Base-by-base conservation (phyloP, 1,284 basidiomycete species). In the Irpex rosettiformis region DNA sequence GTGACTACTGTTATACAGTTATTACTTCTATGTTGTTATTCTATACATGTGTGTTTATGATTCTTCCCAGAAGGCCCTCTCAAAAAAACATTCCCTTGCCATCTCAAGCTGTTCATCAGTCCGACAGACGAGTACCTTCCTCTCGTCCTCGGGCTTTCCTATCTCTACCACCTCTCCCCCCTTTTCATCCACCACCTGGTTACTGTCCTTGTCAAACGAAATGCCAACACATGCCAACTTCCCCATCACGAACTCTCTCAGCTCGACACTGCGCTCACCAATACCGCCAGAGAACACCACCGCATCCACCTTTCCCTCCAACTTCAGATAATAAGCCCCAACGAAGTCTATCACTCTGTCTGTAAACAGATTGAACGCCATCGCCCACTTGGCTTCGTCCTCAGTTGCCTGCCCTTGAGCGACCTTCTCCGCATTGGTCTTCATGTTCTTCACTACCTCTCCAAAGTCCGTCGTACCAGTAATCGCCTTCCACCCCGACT, bases 251-350 rank as follows among this genome's bases (percentile, higher is more conserved):
- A 83, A 82, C 48, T 73, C 69, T 43, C 93, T 74, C 58, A 96
- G 71, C 61, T 82, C 76, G 5, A 73, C 75, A 54, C 86, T 83
- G 64, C 79, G 79, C 74, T 96, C 93, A 0, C 93, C 93, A 56
- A 96, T 92, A 0, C 93, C 93, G 3, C 93, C 93, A 0, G 90
- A 81, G 69, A 96, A 95, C 7, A 94, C 90, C 28, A 95, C 70
- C 3, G 87, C 92, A 69, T 94, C 89, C 4, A 94, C 82, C 62
- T 73, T 56, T 25, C 81, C 80, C 1, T 80, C 77, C 6, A 94
- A 79, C 69, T 91, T 88, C 65, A 91, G 73, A 63, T 88, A 83
- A 69, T 93, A 94, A 52, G 84, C 78, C 4, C 90, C 88, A 28
- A 94, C 68, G 65, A 80, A 93, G 59, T 83, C 80, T 58, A 91